Evolutionary conservation across 805 yeast species (phyloP), one percentile per base, ranked within the genome.

Genomic region (Pichia deserticola): DNA sequence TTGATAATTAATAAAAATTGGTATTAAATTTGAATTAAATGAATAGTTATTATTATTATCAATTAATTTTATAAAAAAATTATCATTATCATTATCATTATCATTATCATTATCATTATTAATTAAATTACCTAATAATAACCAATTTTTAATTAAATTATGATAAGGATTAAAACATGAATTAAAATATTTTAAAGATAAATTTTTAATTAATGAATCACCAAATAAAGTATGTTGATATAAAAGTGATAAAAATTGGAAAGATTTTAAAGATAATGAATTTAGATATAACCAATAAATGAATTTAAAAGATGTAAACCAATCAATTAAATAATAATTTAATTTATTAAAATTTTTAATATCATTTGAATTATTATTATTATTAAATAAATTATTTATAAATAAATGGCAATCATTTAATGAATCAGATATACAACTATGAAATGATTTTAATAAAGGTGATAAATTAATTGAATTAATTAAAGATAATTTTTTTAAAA

Each of bases 131-230:
- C 97, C 97, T 40, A 74, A 66, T 0, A 78, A 62, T 2, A 89
- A 61, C 97, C 97, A 92, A 40, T 72, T 71, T 38, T 73, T 71
- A 5, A 86, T 56, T 33, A 81, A 71, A 38, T 76, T 79, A 48
- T 73, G 74, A 61, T 87, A 88, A 1, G 95, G 88, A 6, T 67
- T 67, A 0, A 76, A 64, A 4, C 79, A 70, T 33, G 71, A 70
- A 4, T 61, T 47, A 48, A 81, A 77, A 25, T 86, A 66, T 5
- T 65, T 56, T 0, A 45, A 42, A 0, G 88, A 69, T 12, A 80
- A 58, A 0, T 61, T 54, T 35, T 70, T 59, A 2, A 89, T 71
- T 5, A 70, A 53, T 8, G 61, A 54, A 60, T 92, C 95, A 1
- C 96, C 97, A 60, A 81, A 80, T 30, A 69, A 67, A 3, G 80